Base-by-base conservation (phyloP, 1,284 basidiomycete species). In the Crucibulum parvulum region DNA sequence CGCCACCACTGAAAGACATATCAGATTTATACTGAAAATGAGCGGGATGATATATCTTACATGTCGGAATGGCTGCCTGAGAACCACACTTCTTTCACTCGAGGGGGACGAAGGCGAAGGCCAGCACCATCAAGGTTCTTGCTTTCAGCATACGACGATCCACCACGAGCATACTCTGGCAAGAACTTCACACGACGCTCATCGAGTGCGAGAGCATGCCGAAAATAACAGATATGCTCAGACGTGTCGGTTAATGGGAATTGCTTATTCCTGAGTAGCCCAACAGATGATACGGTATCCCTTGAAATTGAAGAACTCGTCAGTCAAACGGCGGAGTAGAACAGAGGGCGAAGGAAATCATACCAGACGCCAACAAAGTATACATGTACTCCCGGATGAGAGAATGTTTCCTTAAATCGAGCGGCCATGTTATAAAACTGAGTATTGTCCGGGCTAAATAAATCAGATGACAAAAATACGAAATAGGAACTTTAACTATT, bases 291-390 rank as follows among this genome's bases (percentile, higher is more conserved):
- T 38, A 81, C 81, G 1, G 79, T 81, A 64, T 82, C 79, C 79
- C 79, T 81, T 18, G 2, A 13, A 39, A 36, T 16, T 34, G 11
- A 4, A 53, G 47, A 16, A 59, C 24, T 39, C 15, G 45, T 38
- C n/a, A n/a, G n/a, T n/a, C n/a, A n/a, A n/a, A n/a, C n/a, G n/a
- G n/a, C n/a, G n/a, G n/a, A n/a, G 3, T 13, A 16, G 4, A 16
- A 11, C 13, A 4, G 9, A 9, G 16, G 10, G 35, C 8, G 11
- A 36, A 34, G 15, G 1, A 13, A 13, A 36, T 15, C 66, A 55
- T 55, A 82, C 81, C 79, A 81, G 10, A 71, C 78, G 1, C 80
- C 81, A 6, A 81, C 62, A 55, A 82, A 81, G 51, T 82, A 80
- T 6, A 80, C 66, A n/a, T 64, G 37, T 2, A 69, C 69, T 13